Evolutionary conservation across 164 flowering plant genomes (phyloP), one percentile per base, ranked within the genome.

Genomic region (Aristolochia fimbriata): DNA sequence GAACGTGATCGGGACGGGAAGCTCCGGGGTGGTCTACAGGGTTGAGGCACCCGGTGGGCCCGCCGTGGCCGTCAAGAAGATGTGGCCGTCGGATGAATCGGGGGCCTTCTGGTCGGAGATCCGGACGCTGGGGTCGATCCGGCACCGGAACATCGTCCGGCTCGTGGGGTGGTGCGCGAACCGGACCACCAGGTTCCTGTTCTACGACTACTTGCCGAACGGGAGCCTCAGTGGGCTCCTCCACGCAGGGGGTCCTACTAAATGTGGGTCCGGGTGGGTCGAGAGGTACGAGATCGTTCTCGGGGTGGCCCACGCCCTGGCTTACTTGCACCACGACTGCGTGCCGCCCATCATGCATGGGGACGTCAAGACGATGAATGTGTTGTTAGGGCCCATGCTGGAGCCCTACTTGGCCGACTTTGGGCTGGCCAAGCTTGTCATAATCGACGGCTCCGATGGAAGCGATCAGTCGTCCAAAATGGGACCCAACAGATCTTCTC

Each of bases 281-380:
- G 47, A 70, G 0, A 78, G 96, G 73, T 88, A 77, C 31, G 87
- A 91, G 0, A 68, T 91, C 24, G 63, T 87, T 20, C 47, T 94
- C 15, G 97, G 96, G 0, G 81, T 87, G 14, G 99, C 85, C 0
- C 96, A 94, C 51, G 99, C 95, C 0, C 82, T 94, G 4, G 86
- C 95, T 0, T 91, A 94, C 68, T 67, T 94, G 74, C 99, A 94
- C 74, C 99, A 94, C 68, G 99, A 88, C 68, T 94, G 97, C 56
- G 74, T 84, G n/a, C 99, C 99, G 25, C 70, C 97, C 0, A 91
- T 94, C 51, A 20, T 91, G 56, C 99, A 94, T 61, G 94, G 97
- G 4, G 99, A 94, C 69, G 95, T 94, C 13, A 94, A 94, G 68
- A 83, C 99, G 48, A 88, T 85, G 93, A 94, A 91, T 49, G 86